These are phyloP conservation scores for Nicotiana noctiflora DNA, from an alignment of 257 asterid species.

Conservation along the genomic window DNA sequence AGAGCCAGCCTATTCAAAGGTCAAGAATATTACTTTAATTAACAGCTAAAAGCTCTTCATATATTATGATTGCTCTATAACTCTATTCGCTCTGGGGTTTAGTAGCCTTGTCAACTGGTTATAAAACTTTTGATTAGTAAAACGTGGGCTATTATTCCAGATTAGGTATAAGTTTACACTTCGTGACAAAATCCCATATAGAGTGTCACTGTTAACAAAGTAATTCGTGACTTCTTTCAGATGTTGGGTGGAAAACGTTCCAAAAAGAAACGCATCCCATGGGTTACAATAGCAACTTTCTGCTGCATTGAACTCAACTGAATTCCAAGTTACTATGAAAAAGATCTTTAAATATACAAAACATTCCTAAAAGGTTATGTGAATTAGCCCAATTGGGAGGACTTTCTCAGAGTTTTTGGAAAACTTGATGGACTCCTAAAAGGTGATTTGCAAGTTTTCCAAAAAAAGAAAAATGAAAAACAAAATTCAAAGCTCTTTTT, in stretches of 20 bases:
- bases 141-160: not conserved
- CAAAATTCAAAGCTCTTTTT: too few species aligned
- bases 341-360: not conserved
- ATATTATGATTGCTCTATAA: not conserved
- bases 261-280: not conserved
- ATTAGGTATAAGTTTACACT: not conserved
- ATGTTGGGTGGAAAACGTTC: not conserved
- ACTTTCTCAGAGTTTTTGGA: too few species aligned
- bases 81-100: not conserved
- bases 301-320: not conserved
- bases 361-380: not conserved
- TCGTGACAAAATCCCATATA: too few species aligned
- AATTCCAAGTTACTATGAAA: not conserved
- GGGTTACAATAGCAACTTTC: not conserved
- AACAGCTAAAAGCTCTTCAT: not conserved
- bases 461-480: too few species aligned
- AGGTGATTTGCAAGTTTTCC: too few species aligned
- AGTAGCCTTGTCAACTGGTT: not conserved
- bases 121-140: not conserved
- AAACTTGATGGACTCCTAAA: too few species aligned
- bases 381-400: too few species aligned
- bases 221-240: not conserved
- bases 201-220: too few species aligned
- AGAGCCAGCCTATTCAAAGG: conserved; percentile 49
- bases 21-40: not conserved